Evolutionary conservation across 2,329 filamentous ascomycete species (phyloP).

Genomic region (Dothideomycetidae sp.): DNA sequence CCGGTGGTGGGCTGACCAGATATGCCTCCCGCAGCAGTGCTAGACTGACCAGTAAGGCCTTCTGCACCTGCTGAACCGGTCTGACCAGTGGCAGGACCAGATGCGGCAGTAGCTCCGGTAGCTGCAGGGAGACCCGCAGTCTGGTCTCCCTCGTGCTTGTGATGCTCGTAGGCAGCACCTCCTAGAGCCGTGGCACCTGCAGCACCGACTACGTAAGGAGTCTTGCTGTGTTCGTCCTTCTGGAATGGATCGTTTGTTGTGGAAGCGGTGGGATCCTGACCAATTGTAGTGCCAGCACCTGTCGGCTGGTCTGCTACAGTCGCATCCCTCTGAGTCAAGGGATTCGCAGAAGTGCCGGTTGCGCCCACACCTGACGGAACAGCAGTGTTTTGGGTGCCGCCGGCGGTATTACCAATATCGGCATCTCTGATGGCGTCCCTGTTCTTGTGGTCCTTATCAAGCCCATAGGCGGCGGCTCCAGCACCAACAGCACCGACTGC

Average conservation of each 20-base stretch:
- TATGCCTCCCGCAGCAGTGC: conserved; percentile 10
- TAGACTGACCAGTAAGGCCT: conserved; percentile 6
- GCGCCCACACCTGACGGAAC: neutral
- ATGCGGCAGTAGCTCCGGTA: neutral
- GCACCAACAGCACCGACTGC: conserved; percentile 11
- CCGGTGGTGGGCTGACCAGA: conserved; percentile 14
- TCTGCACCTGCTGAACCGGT: conserved; percentile 6
- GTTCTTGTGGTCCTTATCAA: conserved; percentile 4
- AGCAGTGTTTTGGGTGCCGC: conserved; percentile 2
- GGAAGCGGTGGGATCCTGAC: conserved; percentile 13
- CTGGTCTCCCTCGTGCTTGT: conserved; percentile 13
- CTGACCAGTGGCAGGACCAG: neutral
- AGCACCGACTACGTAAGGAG: conserved; percentile 5
- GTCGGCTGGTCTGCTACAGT: too few species aligned
- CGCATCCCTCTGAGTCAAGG: neutral
- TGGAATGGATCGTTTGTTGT: neutral
- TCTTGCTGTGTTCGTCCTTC: conserved; percentile 1
- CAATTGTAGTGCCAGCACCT: conserved; percentile 12
- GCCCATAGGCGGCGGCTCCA: conserved; percentile 10
- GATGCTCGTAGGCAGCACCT: conserved; percentile 11
- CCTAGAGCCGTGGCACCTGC: conserved; percentile 2
- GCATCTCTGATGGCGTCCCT: conserved; percentile 1
- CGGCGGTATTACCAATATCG: neutral
- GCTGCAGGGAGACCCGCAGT: neutral
- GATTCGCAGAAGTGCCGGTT: neutral